Base-by-base conservation (phyloP, 2,329 filamentous ascomycete genomes). In the Alternaria angustiovoidea region DNA sequence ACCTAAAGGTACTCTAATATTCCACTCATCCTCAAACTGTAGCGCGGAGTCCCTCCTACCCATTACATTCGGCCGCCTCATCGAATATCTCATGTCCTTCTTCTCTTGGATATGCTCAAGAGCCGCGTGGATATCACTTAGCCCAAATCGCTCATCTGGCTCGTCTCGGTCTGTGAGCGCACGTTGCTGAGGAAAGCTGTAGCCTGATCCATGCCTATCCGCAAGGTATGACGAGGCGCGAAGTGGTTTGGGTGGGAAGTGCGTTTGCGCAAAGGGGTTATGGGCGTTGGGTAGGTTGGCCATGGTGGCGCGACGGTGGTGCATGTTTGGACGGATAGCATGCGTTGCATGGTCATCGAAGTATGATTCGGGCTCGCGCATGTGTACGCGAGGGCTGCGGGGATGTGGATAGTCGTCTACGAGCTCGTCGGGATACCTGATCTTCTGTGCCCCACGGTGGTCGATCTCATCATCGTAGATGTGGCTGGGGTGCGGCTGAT, bases 251-350 rank as follows among this genome's bases (percentile, higher is more conserved):
- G 66, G 52, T n/a, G 63, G 61, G 43, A 55, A 59, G 43, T 59
- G 48, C 0, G 38, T 8, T 4, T 51, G 52, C 32, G 61, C 57
- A 20, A 65, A 67, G 1, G 62, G 54, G 26, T 67, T 66, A 1
- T 34, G 38, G 1, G 8, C 28, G 8, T 4, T 24, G 20, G 57
- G 34, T 14, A 59, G 57, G 3, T 46, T 18, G 12, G 64, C 61
- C 5, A 54, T 32, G 26, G 58, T 70, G 9, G 60, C 62, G 60
- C 63, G 63, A n/a, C 66, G 67, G 46, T 59, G 48, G 4, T 51
- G 44, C 2, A 57, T 42, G 14, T 28, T 22, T 2, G 61, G 67
- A 2, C 60, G 63, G 7, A 42, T 11, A 5, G 39, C 8, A 41
- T 59, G 52, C 5, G n/a, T 12, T 9, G 46, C 51, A 7, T 66